phyloP scores from a whole-genome alignment of 2,329 filamentous ascomycete species.

The Stemphylium vesicarium region DNA sequence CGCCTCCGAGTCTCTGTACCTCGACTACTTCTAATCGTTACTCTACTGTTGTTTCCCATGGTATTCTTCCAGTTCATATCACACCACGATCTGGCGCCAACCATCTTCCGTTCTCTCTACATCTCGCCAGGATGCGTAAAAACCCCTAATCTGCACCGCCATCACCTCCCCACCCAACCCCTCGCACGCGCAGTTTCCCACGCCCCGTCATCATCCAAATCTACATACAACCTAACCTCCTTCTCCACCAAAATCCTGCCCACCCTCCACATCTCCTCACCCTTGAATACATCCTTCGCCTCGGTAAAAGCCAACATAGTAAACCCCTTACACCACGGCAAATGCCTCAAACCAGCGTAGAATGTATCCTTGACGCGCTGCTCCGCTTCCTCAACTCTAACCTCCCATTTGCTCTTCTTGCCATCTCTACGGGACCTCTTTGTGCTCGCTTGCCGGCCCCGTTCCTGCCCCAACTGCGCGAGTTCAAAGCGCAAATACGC shows the following conservation, averaged over 20 bases:
- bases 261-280: slow-evolving; percentile 59
- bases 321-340: slow-evolving; percentile 70
- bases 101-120: too few species aligned
- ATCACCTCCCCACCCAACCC: background rate
- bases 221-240: slow-evolving; percentile 64
- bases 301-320: slow-evolving; percentile 62
- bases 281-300: slow-evolving; percentile 44
- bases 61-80: background rate
- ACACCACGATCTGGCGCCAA: too few species aligned
- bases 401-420: slow-evolving; percentile 30
- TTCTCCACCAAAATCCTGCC: slow-evolving; percentile 66
- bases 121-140: too few species aligned
- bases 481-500: slow-evolving; percentile 44
- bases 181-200: background rate
- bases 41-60: background rate
- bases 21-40: background rate
- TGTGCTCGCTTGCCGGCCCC: background rate
- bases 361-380: slow-evolving; percentile 59
- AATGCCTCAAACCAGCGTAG: slow-evolving; percentile 60
- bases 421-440: slow-evolving; percentile 23
- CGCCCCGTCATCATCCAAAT: slow-evolving; percentile 44
- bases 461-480: slow-evolving; percentile 21
- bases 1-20: background rate
- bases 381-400: slow-evolving; percentile 39
- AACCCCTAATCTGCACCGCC: too few species aligned